Conservation (phyloP, 345 rosid genomes). For the Aquilaria malaccensis region DNA sequence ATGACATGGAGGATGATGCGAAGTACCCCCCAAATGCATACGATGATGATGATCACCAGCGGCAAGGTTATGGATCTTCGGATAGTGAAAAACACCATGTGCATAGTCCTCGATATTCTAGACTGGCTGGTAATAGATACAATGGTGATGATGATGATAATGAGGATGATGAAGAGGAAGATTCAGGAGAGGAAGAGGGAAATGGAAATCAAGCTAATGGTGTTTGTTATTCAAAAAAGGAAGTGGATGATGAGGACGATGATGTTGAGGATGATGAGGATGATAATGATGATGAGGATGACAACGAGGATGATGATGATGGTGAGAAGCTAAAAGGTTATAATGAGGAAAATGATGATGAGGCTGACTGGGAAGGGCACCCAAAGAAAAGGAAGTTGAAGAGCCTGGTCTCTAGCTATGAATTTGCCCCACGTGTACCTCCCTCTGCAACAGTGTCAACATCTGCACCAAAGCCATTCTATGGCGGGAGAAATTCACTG, state of each 20-base stretch:
- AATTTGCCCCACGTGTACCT: constrained; percentile 75
- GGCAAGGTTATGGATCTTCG: constrained; percentile 29
- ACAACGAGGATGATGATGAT: constrained; percentile 30
- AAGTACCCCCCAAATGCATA: constrained; percentile 56
- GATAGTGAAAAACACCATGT: constrained; percentile 55
- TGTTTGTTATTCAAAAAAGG: constrained; percentile 25
- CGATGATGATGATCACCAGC: constrained; percentile 28
- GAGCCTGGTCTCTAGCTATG: constrained; percentile 66
- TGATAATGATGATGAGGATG: constrained; percentile 27
- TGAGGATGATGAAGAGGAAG: constrained; percentile 27
- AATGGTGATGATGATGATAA: constrained; percentile 33
- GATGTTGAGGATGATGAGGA: constrained; percentile 7
- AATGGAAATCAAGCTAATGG: constrained; percentile 34
- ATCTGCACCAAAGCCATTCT: constrained; percentile 30
- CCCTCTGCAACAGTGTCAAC: constrained; percentile 22
- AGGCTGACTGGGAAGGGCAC: constrained; percentile 36
- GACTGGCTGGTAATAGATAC: constrained; percentile 23
- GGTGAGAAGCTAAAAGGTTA: constrained; percentile 23
- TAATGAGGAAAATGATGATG: constrained; percentile 21
- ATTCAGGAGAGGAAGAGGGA: constrained; percentile 34
- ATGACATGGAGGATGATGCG: constrained; percentile 63
- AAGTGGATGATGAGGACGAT: constrained; percentile 25
- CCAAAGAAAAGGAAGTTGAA: constrained; percentile 69
- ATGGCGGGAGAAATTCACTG: constrained; percentile 52
- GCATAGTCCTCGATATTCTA: constrained; percentile 28